Evolutionary conservation across 2,329 filamentous ascomycete species (phyloP).

Genomic region (Fusarium nanum): DNA sequence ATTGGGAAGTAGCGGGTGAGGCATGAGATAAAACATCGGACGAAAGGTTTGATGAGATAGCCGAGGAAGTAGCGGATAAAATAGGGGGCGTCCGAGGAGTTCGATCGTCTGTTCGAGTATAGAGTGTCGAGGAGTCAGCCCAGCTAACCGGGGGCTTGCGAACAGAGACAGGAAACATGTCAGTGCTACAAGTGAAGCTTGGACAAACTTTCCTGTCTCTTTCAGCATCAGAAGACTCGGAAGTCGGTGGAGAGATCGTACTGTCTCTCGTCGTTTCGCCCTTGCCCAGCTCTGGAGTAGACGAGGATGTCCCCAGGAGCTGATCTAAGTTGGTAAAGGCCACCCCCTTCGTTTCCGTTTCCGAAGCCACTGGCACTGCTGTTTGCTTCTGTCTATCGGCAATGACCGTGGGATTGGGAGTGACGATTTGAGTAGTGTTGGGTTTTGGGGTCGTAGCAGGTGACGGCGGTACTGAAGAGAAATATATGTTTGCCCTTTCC

Average conservation of each 20-base stretch:
- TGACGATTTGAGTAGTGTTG: too few species aligned
- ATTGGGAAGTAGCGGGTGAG: background rate
- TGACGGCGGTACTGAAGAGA: background rate
- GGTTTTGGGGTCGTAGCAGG: too few species aligned
- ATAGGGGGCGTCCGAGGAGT: background rate
- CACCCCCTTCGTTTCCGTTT: background rate
- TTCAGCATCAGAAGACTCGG: too few species aligned
- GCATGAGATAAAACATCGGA: fast-evolving
- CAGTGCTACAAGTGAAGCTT: background rate
- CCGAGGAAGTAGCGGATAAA: background rate
- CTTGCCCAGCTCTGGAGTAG: background rate
- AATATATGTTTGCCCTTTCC: too few species aligned
- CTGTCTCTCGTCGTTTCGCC: background rate
- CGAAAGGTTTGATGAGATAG: background rate
- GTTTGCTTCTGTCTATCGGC: too few species aligned
- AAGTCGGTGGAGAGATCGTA: background rate
- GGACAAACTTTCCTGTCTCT: too few species aligned
- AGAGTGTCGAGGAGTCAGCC: background rate
- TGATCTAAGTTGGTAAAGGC: background rate
- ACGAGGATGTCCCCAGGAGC: too few species aligned
- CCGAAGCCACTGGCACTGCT: too few species aligned
- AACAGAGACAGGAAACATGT: background rate
- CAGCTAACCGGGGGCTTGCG: background rate
- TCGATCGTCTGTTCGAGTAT: background rate
- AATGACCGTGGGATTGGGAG: too few species aligned